Conservation (phyloP, 495 filamentous ascomycete genomes). For the Chaetomium cochliodes region DNA sequence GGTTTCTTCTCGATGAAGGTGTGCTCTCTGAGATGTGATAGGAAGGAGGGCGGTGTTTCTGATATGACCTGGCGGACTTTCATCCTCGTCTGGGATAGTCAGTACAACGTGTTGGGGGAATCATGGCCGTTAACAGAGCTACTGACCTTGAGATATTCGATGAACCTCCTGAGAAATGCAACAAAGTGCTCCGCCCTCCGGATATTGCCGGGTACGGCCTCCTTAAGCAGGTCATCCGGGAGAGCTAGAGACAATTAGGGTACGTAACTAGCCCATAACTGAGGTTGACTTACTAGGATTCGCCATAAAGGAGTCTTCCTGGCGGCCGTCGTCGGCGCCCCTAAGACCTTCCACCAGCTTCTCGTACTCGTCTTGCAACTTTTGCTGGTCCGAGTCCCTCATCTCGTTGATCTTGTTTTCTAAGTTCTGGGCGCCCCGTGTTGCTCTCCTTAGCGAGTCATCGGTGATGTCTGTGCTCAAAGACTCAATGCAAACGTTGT, state of each 20-base stretch:
- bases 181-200: slow-evolving; percentile 95
- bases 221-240: slow-evolving; percentile 79
- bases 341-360: slow-evolving; percentile 93
- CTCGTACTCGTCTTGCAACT: slow-evolving; percentile 90
- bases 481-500: slow-evolving; percentile 99
- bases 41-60: slow-evolving; percentile 91
- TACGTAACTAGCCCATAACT: background rate
- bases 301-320: slow-evolving; percentile 95
- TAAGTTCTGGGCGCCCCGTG: slow-evolving; percentile 82
- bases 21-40: slow-evolving; percentile 88
- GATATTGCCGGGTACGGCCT: slow-evolving; percentile 96
- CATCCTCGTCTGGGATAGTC: slow-evolving; percentile 73
- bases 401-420: slow-evolving; percentile 89
- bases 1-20: slow-evolving; percentile 98
- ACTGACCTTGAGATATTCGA: slow-evolving; percentile 85
- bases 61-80: slow-evolving; percentile 96
- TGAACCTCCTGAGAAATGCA: slow-evolving; percentile 89
- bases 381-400: slow-evolving; percentile 86
- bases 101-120: background rate
- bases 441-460: slow-evolving; percentile 85
- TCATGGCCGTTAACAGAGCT: background rate
- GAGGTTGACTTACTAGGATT: slow-evolving; percentile 62
- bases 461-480: slow-evolving; percentile 95
- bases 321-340: slow-evolving; percentile 79
- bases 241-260: slow-evolving; percentile 47